These are phyloP conservation scores for Cicer chorassanicum DNA, from an alignment of 306 rosid genomes.

Conservation along the genomic window DNA sequence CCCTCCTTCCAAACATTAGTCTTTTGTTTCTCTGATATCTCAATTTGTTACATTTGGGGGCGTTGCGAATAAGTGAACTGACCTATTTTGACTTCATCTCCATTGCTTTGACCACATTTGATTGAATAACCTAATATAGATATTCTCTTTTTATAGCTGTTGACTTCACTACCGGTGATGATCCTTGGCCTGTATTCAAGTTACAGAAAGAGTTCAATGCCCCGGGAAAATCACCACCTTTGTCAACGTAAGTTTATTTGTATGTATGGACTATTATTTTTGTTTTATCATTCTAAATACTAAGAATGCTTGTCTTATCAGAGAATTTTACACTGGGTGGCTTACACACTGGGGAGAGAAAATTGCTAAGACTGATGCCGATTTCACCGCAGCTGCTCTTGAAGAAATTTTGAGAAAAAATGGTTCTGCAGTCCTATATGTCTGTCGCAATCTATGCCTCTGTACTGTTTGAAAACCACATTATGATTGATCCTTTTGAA, in stretches of 20 bases:
- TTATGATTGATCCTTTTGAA: constrained; percentile 39
- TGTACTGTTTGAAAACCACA: constrained; percentile 29
- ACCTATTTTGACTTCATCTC: neutral
- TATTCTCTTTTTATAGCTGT: constrained; percentile 66
- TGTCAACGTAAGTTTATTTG: constrained; percentile 73
- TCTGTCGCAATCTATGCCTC: constrained; percentile 47
- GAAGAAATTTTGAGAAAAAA: constrained; percentile 72
- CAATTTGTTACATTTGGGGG: neutral
- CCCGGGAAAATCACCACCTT: constrained; percentile 93
- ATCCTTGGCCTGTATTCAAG: constrained; percentile 89
- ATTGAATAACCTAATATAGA: constrained; percentile 31
- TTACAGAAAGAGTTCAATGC: constrained; percentile 90
- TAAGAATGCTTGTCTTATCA: constrained; percentile 54
- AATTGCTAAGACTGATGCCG: constrained; percentile 71
- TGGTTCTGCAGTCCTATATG: constrained; percentile 91
- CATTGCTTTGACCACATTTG: constrained; percentile 31
- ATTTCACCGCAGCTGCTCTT: constrained; percentile 74
- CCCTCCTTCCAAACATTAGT: neutral
- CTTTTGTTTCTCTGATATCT: neutral
- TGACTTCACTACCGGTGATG: constrained; percentile 83
- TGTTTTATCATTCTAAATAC: constrained; percentile 44
- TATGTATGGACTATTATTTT: constrained; percentile 37
- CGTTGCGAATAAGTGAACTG: neutral
- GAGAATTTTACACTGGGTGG: constrained; percentile 98
- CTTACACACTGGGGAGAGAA: constrained; percentile 97